These are phyloP conservation scores for Actinomucor elegans DNA, from an alignment of 371 early-diverging fungal species.

Conservation along the genomic window DNA sequence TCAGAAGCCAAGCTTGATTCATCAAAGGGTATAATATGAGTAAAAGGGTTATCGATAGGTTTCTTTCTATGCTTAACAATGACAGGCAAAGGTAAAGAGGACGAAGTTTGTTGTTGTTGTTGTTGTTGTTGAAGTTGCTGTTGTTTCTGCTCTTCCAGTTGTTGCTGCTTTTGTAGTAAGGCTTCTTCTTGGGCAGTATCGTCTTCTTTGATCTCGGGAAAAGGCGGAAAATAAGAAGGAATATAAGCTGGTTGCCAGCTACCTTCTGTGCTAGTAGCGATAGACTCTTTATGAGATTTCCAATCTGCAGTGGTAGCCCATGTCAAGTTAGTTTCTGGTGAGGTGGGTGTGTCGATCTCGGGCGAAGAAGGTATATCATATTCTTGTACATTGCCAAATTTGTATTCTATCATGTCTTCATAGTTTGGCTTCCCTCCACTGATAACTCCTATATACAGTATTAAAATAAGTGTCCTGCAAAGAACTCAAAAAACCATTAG, in stretches of 20 bases:
- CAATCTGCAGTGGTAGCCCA: not conserved
- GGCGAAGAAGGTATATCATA: constrained; percentile 8
- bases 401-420: constrained; percentile 21
- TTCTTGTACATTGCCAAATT: constrained; percentile 14
- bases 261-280: too few species aligned
- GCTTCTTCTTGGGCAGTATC: constrained; percentile 12
- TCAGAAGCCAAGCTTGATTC: constrained; percentile 44
- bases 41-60: constrained; percentile 54
- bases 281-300: too few species aligned
- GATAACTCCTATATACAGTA: constrained; percentile 9
- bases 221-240: constrained; percentile 44
- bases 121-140: constrained; percentile 5
- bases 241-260: constrained; percentile 43
- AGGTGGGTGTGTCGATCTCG: not conserved
- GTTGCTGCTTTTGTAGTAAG: constrained; percentile 6
- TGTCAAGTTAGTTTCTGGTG: too few species aligned
- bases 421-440: constrained; percentile 16
- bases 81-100: constrained; percentile 26
- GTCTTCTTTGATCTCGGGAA: constrained; percentile 40
- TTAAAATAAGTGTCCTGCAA: not conserved
- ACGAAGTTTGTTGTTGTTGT: not conserved
- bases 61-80: constrained; percentile 41
- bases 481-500: not conserved
- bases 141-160: constrained; percentile 10
- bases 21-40: constrained; percentile 49